These are phyloP conservation scores for Tolypocladium ovalisporum DNA, from an alignment of 2,329 filamentous ascomycete species.

Conservation along the genomic window DNA sequence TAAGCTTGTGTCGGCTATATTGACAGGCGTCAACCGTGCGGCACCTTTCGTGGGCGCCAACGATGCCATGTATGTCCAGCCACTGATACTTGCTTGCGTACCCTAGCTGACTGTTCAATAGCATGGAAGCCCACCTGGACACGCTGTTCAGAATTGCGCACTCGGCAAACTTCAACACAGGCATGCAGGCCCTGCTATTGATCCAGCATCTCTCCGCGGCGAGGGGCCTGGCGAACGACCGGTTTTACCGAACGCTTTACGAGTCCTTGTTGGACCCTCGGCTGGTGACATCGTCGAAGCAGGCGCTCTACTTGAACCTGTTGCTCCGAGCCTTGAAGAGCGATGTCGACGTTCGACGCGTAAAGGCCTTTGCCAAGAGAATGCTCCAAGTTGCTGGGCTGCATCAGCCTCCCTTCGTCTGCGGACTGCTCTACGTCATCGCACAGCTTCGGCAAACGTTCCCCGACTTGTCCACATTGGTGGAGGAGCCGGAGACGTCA, in stretches of 20 bases:
- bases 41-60: conserved; percentile 85
- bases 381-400: conserved; percentile 78
- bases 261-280: conserved; percentile 89
- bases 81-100: neutral
- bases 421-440: conserved; percentile 83
- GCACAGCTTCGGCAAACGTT: conserved; percentile 71
- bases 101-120: conserved; percentile 16
- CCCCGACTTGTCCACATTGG: conserved; percentile 65
- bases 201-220: conserved; percentile 83
- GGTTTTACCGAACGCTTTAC: conserved; percentile 92
- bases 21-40: conserved; percentile 91
- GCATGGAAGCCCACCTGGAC: conserved; percentile 79
- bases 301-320: conserved; percentile 88
- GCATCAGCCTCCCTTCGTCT: conserved; percentile 87
- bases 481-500: conserved; percentile 70
- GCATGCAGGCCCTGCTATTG: conserved; percentile 86
- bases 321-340: conserved; percentile 80
- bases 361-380: conserved; percentile 93
- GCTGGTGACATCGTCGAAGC: conserved; percentile 82
- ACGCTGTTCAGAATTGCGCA: conserved; percentile 94
- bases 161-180: conserved; percentile 97
- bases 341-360: conserved; percentile 79
- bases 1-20: conserved; percentile 81
- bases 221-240: conserved; percentile 72
- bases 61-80: conserved; percentile 50